Evolutionary conservation across 169 alveolate species (phyloP).

Genomic region (Eimeria falciformis): DNA sequence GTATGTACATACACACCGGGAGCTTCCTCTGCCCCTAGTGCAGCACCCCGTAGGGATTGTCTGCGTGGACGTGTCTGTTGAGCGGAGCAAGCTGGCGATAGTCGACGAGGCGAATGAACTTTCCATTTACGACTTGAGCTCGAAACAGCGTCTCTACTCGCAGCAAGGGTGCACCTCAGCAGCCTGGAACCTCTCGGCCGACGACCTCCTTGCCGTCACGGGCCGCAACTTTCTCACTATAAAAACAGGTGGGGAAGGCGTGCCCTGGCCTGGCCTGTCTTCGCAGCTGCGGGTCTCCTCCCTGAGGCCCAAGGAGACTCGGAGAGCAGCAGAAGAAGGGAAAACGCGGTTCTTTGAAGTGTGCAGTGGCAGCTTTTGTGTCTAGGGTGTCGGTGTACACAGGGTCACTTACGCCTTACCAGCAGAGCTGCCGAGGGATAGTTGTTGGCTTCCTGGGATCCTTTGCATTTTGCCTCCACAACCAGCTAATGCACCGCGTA

Average conservation of each 20-base stretch:
- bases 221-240: constrained; percentile 87
- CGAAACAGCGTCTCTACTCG: constrained; percentile 85
- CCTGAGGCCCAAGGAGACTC: too few species aligned
- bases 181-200: constrained; percentile 94
- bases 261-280: neutral
- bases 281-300: too few species aligned
- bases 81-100: constrained; percentile 87
- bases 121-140: constrained; percentile 88
- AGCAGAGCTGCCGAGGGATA: constrained; percentile 92
- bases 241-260: constrained; percentile 12
- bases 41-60: constrained; percentile 89
- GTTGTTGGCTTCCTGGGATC: constrained; percentile 95
- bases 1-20: constrained; percentile 92
- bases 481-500: constrained; percentile 88
- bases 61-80: constrained; percentile 83
- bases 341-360: too few species aligned
- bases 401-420: constrained; percentile 90
- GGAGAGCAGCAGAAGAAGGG: too few species aligned
- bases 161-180: constrained; percentile 92
- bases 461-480: constrained; percentile 89
- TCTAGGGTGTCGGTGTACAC: constrained; percentile 69
- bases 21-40: constrained; percentile 92
- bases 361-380: neutral
- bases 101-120: constrained; percentile 93
- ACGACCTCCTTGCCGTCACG: constrained; percentile 92